Base-by-base conservation (phyloP, 2,329 filamentous ascomycete genomes). In the Epichloe gansuensis region DNA sequence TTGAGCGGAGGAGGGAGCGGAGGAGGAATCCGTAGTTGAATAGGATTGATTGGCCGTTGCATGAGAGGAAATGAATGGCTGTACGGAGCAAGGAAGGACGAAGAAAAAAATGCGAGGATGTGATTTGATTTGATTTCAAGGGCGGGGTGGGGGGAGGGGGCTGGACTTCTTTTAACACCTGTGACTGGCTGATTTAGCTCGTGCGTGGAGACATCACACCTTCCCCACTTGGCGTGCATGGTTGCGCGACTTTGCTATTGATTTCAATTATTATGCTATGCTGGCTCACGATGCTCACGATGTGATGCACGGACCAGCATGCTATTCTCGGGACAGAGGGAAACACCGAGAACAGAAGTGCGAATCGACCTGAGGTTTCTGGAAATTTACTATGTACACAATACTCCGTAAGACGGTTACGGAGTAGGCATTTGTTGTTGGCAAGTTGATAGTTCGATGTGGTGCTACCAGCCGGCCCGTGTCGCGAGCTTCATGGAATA, bases 161-260 rank as follows among this genome's bases (percentile, higher is more conserved):
- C 42, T 65, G 64, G 63, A 39, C 48, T 62, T 67, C 66, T 68
- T 71, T 70, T 66, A 68, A 67, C 65, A 63, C 63, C 63, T 72
- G 62, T 76, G 69, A 75, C 69, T 76, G 74, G 74, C 72, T 74
- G 70, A 73, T 64, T 73, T 67, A 72, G 68, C 69, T 58, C 61
- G 42, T 37, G n/a, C 55, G 68, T 72, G 70, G 72, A 66, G 52
- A 65, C 5, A 3, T 3, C 5, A 45, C 53, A 52, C 35, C 15
- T 15, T 48, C 17, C 37, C 46, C 53, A 46, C 46, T 44, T 44
- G 31, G 28, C 6, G 54, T 58, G 60, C 61, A 57, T 64, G 61
- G 63, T 55, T 52, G 46, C 47, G 50, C 52, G 53, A 51, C 56
- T 54, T 47, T 57, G 52, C 48, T 55, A 56, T 52, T 67, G 59